Percentiles rank a stretch among this genome's conserved stretches.
phyloP scores from a whole-genome alignment of 176 grass and related monocot genomes.

The Phyllostachys edulis region DNA sequence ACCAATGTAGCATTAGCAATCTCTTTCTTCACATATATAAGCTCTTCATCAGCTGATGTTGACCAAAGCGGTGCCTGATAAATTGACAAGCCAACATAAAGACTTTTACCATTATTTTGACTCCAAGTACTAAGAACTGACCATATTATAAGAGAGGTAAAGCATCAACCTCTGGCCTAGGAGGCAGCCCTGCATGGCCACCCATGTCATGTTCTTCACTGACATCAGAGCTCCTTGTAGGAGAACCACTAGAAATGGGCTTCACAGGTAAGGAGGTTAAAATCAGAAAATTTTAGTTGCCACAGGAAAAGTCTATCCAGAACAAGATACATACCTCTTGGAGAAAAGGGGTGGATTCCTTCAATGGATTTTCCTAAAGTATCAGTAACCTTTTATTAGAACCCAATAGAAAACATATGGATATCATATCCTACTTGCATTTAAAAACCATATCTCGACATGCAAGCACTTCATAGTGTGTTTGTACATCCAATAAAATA shows the following conservation, averaged over 20 bases:
- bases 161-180: constrained; percentile 41
- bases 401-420: background rate
- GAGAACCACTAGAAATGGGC: constrained; percentile 44
- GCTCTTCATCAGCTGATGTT: constrained; percentile 62
- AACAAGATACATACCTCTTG: constrained; percentile 40
- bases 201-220: constrained; percentile 16
- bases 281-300: background rate
- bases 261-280: constrained; percentile 45
- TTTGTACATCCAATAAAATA: background rate
- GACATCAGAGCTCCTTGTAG: constrained; percentile 31
- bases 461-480: background rate
- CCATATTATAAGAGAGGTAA: background rate
- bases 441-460: background rate
- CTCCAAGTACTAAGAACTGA: background rate
- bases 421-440: background rate
- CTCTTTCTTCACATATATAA: constrained; percentile 75
- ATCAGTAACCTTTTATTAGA: constrained; percentile 16
- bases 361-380: constrained; percentile 20
- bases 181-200: background rate
- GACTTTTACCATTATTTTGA: constrained; percentile 3
- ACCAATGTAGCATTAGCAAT: constrained; percentile 46
- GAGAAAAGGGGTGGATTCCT: constrained; percentile 37
- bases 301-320: background rate
- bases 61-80: constrained; percentile 58
- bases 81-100: constrained; percentile 18